Evolutionary conservation across 2,329 filamentous ascomycete genomes (phyloP).

Genomic region (Penicillium sclerotigenum): DNA sequence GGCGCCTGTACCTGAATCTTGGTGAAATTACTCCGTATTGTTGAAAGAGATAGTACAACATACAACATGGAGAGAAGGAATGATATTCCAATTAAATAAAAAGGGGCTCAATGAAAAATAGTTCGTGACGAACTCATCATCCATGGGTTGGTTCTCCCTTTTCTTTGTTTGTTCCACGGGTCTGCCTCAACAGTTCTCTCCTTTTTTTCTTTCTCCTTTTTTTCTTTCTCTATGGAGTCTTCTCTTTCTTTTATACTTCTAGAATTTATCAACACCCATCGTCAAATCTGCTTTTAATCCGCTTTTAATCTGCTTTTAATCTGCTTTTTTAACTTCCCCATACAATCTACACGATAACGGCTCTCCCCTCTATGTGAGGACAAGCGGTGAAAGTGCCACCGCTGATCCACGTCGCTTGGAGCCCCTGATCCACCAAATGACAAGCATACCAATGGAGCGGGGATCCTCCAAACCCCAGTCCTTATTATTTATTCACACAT

Average conservation of each 20-base stretch:
- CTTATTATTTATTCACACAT: conserved; percentile 7
- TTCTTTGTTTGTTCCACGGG: conserved; percentile 9
- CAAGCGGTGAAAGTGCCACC: conserved; percentile 26
- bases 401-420: conserved; percentile 24
- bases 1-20: conserved; percentile 28
- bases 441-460: conserved; percentile 22
- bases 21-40: not conserved
- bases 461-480: conserved; percentile 21
- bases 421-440: conserved; percentile 28
- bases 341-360: not conserved
- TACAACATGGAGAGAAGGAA: not conserved
- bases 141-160: conserved; percentile 11
- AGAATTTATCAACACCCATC: not conserved
- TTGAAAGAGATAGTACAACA: not conserved
- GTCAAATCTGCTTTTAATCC: not conserved
- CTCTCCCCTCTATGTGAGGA: conserved; percentile 12
- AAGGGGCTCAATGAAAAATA: not conserved
- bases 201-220: not conserved
- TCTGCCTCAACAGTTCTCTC: not conserved
- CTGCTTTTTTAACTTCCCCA: not conserved
- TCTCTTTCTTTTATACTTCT: not conserved
- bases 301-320: too few relatives aligned
- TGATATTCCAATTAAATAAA: not conserved
- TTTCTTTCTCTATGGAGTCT: not conserved
- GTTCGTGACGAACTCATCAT: conserved; percentile 11